phyloP scores from a whole-genome alignment of 169 alveolate species.

The Plasmodium vivax region DNA sequence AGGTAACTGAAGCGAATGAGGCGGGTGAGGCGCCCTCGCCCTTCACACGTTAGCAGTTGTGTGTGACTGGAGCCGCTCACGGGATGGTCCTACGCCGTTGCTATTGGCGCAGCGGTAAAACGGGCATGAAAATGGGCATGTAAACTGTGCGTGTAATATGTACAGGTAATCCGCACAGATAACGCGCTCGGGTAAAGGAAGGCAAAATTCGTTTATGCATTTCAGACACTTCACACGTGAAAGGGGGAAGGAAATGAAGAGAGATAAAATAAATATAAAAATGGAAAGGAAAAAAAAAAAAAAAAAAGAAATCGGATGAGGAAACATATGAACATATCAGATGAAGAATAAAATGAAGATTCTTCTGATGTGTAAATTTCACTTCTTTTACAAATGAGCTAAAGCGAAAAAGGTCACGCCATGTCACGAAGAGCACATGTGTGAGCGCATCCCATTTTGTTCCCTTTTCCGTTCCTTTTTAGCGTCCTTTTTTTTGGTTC shows the following conservation, averaged over 20 bases:
- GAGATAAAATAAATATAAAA: background rate
- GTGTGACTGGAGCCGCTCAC: background rate
- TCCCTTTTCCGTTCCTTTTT: too few relatives aligned
- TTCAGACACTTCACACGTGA: background rate
- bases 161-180: background rate
- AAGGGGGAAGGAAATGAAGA: background rate
- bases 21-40: background rate
- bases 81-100: background rate
- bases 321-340: background rate
- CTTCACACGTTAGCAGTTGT: background rate
- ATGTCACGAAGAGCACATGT: background rate
- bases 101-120: background rate
- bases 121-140: background rate
- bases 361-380: background rate
- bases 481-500: too few relatives aligned
- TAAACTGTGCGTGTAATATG: background rate
- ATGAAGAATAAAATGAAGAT: background rate
- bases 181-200: background rate
- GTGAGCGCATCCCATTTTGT: background rate
- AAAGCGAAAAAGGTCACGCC: background rate
- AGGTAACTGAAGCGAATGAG: background rate
- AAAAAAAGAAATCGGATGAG: background rate
- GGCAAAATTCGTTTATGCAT: background rate
- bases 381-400: background rate
- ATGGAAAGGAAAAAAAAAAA: background rate